These are phyloP conservation scores for Diphasiastrum complanatum DNA, from an alignment of 83 land plant species.

Conservation along the genomic window DNA sequence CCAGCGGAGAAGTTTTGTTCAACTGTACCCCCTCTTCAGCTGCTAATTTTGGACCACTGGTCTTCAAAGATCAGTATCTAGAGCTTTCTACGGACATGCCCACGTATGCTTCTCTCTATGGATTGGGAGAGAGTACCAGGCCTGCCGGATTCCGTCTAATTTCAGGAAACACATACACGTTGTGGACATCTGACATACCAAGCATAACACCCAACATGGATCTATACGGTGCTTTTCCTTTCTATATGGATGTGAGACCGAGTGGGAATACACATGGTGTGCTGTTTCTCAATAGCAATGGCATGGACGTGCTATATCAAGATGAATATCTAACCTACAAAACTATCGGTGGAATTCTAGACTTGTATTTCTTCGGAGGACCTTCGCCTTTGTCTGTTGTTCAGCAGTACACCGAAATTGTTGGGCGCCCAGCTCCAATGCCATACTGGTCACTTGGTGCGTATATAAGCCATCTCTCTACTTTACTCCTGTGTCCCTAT, in stretches of 20 bases:
- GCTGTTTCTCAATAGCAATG: conserved; percentile 38
- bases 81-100: conserved; percentile 52
- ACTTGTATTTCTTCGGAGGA: conserved; percentile 38
- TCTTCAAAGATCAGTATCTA: conserved; percentile 63
- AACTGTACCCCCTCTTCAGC: conserved; percentile 25
- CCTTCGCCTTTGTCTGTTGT: conserved; percentile 24
- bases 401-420: conserved; percentile 26
- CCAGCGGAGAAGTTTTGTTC: conserved; percentile 52
- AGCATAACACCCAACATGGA: conserved; percentile 23
- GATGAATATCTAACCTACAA: conserved; percentile 22
- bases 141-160: conserved; percentile 25
- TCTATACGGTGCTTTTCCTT: conserved; percentile 30
- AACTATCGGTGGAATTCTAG: conserved; percentile 32
- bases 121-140: conserved; percentile 63
- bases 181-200: conserved; percentile 52
- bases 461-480: neutral
- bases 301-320: conserved; percentile 26
- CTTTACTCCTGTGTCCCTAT: neutral
- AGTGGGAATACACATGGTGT: conserved; percentile 34
- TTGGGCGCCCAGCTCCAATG: conserved; percentile 33
- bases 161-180: conserved; percentile 26
- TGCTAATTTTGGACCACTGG: conserved; percentile 18
- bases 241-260: conserved; percentile 20
- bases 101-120: conserved; percentile 34
- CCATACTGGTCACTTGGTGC: conserved; percentile 33